These are phyloP conservation scores for Parmelia sp. DNA, from an alignment of 495 filamentous ascomycete genomes.

Conservation along the genomic window DNA sequence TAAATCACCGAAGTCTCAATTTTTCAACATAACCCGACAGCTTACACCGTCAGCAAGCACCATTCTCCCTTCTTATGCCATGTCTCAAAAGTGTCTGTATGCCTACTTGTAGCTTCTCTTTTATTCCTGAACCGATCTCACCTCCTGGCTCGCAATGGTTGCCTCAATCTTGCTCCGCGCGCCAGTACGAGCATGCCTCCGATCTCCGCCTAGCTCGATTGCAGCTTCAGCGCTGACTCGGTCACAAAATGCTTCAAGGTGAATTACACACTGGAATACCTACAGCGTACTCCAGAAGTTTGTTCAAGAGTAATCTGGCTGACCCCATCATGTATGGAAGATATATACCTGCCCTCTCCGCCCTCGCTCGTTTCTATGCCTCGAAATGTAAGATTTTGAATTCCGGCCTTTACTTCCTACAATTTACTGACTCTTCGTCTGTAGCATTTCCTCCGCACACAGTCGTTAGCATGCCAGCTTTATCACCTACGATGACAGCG, in stretches of 20 bases:
- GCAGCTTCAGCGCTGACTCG: constrained; percentile 12
- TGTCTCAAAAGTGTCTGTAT: background rate
- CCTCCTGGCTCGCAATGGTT: constrained; percentile 21
- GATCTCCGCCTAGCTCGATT: constrained; percentile 19
- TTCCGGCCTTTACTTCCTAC: background rate
- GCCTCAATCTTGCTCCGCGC: constrained; percentile 21
- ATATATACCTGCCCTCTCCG: constrained; percentile 48
- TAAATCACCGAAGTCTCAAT: constrained; percentile 8
- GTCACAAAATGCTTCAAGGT: constrained; percentile 22
- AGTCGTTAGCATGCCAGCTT: constrained; percentile 93
- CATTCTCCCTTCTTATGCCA: background rate
- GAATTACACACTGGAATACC: background rate
- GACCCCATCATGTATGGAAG: constrained; percentile 2
- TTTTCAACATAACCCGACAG: constrained; percentile 8
- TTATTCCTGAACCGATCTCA: background rate
- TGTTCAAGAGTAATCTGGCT: background rate
- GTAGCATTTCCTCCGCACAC: constrained; percentile 86
- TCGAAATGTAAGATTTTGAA: constrained; percentile 56
- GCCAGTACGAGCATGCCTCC: constrained; percentile 18
- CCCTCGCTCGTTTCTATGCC: constrained; percentile 66
- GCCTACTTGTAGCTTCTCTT: background rate
- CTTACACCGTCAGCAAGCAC: background rate
- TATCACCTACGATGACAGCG: constrained; percentile 95
- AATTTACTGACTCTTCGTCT: background rate
- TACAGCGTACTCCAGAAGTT: background rate